Percentiles rank a stretch among this genome's conserved stretches.
Conservation (phyloP, 768 basidiomycete species). For the Boletus pseudo-olivaceus region DNA sequence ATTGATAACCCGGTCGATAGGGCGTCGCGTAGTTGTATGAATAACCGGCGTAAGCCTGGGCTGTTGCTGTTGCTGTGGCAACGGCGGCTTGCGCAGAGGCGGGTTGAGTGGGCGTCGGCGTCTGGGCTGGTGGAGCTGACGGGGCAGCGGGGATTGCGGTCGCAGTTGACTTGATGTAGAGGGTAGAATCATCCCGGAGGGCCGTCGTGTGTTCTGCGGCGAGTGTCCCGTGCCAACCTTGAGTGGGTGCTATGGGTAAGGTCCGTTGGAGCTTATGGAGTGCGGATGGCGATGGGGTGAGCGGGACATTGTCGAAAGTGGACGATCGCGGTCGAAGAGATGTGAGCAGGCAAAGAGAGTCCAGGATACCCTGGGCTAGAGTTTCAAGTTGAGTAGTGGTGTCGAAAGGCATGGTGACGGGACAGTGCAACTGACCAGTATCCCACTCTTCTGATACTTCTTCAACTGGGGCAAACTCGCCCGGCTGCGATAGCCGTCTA, state of each 20-base stretch:
- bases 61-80: slow-evolving; percentile 23
- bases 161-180: slow-evolving; percentile 54
- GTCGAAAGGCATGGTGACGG: background rate
- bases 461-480: slow-evolving; percentile 47
- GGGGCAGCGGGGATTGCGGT: slow-evolving; percentile 33
- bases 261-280: slow-evolving; percentile 73
- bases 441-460: slow-evolving; percentile 82
- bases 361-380: slow-evolving; percentile 67
- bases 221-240: slow-evolving; percentile 75
- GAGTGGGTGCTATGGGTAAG: slow-evolving; percentile 53
- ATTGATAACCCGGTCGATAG: slow-evolving; percentile 34
- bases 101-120: slow-evolving; percentile 32
- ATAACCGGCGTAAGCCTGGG: slow-evolving; percentile 31
- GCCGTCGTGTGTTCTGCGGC: slow-evolving; percentile 54
- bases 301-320: slow-evolving; percentile 38
- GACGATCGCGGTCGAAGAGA: slow-evolving; percentile 67
- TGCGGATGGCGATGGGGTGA: slow-evolving; percentile 60
- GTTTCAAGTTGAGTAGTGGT: slow-evolving; percentile 12
- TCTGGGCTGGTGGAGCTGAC: slow-evolving; percentile 31
- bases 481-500: slow-evolving; percentile 46
- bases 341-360: slow-evolving; percentile 63
- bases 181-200: slow-evolving; percentile 70
- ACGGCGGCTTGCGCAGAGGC: slow-evolving; percentile 22
- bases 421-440: slow-evolving; percentile 51
- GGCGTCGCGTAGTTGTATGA: slow-evolving; percentile 37